phyloP scores from a whole-genome alignment of 768 basidiomycete species.

The Kwoniella mangroviensis region DNA sequence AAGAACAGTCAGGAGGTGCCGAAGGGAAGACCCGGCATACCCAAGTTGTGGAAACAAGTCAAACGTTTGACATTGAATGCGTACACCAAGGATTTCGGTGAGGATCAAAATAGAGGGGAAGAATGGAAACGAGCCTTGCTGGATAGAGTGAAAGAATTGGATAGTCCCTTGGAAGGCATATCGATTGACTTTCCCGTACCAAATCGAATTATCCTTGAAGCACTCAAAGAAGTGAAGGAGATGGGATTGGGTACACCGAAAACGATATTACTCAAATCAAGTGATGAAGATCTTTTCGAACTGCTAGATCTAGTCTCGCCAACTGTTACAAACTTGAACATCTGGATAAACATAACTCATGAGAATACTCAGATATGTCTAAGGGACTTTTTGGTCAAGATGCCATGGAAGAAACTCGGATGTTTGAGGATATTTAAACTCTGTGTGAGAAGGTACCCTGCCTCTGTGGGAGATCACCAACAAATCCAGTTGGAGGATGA shows the following conservation, averaged over 20 bases:
- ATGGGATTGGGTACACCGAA: not conserved
- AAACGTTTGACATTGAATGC: not conserved
- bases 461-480: not conserved
- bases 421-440: not conserved
- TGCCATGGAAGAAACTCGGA: not conserved
- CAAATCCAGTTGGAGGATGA: not conserved
- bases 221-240: not conserved
- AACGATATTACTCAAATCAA: slow-evolving; percentile 3
- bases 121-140: not conserved
- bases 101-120: not conserved
- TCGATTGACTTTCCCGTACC: not conserved
- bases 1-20: not conserved
- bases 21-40: not conserved
- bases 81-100: not conserved
- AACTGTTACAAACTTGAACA: not conserved
- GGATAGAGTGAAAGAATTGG: not conserved
- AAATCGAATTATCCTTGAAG: not conserved
- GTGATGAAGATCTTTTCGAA: slow-evolving; percentile 3
- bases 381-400: not conserved
- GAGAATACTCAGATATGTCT: not conserved
- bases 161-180: slow-evolving; percentile 4
- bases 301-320: not conserved
- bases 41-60: not conserved
- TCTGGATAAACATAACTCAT: not conserved
- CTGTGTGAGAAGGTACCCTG: not conserved